phyloP scores from a whole-genome alignment of 2,329 filamentous ascomycete species.

The Venturia carpophila region DNA sequence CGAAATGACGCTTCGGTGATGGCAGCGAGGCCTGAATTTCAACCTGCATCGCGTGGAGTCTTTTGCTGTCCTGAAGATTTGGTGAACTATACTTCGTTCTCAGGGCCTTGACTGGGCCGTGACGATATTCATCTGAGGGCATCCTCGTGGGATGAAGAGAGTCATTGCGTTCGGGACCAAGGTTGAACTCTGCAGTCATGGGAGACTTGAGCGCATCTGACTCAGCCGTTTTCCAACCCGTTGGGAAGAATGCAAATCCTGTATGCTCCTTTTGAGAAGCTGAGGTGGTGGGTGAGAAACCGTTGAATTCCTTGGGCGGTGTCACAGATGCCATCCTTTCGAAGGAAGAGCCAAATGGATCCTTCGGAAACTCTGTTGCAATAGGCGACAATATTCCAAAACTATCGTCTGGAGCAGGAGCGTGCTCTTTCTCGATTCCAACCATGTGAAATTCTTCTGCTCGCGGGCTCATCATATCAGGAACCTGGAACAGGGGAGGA shows the following conservation, averaged over 20 bases:
- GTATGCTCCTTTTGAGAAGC: background rate
- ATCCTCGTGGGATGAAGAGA: background rate
- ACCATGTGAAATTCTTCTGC: slow-evolving; percentile 31
- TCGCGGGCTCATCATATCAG: slow-evolving; percentile 32
- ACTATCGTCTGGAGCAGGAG: slow-evolving; percentile 28
- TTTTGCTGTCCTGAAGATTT: slow-evolving; percentile 32
- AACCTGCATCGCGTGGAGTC: slow-evolving; percentile 33
- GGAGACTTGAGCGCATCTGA: slow-evolving; percentile 14
- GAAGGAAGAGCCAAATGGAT: slow-evolving; percentile 23
- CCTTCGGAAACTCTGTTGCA: slow-evolving; percentile 34
- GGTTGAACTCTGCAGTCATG: background rate
- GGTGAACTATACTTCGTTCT: slow-evolving; percentile 34
- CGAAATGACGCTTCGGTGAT: slow-evolving; percentile 21
- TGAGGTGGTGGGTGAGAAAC: background rate
- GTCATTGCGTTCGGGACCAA: slow-evolving; percentile 3
- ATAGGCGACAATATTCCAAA: slow-evolving; percentile 35
- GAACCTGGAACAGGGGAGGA: slow-evolving; percentile 15
- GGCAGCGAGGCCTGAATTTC: slow-evolving; percentile 32
- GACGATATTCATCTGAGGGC: background rate
- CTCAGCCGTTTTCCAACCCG: background rate
- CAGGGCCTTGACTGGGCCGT: slow-evolving; percentile 20
- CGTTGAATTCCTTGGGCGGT: background rate
- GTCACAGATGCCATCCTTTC: background rate
- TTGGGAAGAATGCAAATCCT: slow-evolving; percentile 13
- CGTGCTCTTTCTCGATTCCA: slow-evolving; percentile 23